These are phyloP conservation scores for Populus simonii DNA, from an alignment of 345 rosid genomes.

Conservation along the genomic window DNA sequence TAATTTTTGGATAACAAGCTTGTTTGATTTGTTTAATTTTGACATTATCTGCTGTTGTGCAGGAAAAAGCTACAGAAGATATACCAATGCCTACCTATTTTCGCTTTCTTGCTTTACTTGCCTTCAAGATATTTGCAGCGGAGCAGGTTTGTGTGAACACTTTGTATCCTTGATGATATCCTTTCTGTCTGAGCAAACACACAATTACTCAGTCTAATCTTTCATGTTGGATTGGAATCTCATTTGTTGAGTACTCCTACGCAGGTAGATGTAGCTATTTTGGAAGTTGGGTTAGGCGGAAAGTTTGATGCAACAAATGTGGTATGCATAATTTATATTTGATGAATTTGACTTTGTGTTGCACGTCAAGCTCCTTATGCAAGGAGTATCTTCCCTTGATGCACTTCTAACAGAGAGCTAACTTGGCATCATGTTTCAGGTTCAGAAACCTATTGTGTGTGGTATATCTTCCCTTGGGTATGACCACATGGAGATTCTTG, in stretches of 20 bases:
- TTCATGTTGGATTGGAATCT: neutral
- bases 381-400: neutral
- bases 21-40: neutral
- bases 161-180: neutral
- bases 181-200: conserved; percentile 1
- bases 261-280: conserved; percentile 89
- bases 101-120: conserved; percentile 84
- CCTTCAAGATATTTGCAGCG: conserved; percentile 78
- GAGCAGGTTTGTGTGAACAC: conserved; percentile 61
- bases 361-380: neutral
- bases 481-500: conserved; percentile 99
- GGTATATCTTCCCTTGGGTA: conserved; percentile 92
- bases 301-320: conserved; percentile 88
- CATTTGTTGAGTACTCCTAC: neutral
- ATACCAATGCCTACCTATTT: conserved; percentile 90
- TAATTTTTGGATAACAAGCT: neutral
- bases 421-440: conserved; percentile 40
- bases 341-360: neutral
- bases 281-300: conserved; percentile 97
- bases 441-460: conserved; percentile 75
- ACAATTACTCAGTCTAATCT: neutral
- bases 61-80: conserved; percentile 70
- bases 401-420: conserved; percentile 8
- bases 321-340: conserved; percentile 39
- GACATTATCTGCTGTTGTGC: conserved; percentile 16